These are phyloP conservation scores for Lepiota brunneoincarnata DNA, from an alignment of 768 basidiomycete genomes.

Conservation along the genomic window DNA sequence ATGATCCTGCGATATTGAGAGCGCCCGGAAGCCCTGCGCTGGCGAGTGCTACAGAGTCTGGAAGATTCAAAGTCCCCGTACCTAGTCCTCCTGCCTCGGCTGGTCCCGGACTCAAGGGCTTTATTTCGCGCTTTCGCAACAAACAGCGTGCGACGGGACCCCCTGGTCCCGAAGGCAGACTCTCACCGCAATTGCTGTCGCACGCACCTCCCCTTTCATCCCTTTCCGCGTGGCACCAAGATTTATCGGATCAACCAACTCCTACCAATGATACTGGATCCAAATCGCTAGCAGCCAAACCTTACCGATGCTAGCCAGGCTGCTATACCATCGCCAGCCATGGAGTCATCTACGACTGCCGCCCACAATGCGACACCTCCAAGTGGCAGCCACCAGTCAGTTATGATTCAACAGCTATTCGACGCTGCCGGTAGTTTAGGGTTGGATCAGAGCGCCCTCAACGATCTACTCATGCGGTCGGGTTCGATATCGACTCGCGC, in stretches of 20 bases:
- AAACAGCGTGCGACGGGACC: slow-evolving; percentile 38
- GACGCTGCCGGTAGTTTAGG: slow-evolving; percentile 75
- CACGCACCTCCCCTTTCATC: slow-evolving; percentile 19
- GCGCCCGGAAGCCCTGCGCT: slow-evolving; percentile 30
- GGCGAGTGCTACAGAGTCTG: slow-evolving; percentile 48
- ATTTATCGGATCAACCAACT: slow-evolving; percentile 12
- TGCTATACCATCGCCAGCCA: slow-evolving; percentile 13
- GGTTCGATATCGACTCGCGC: slow-evolving; percentile 50
- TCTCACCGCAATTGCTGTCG: slow-evolving; percentile 27
- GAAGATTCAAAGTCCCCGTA: slow-evolving; percentile 51
- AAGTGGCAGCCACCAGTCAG: slow-evolving; percentile 26
- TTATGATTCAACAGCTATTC: slow-evolving; percentile 69
- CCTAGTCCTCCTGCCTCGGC: slow-evolving; percentile 69
- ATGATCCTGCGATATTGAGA: slow-evolving; percentile 38
- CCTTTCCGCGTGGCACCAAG: slow-evolving; percentile 7
- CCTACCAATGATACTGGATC: slow-evolving; percentile 15
- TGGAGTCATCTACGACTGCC: slow-evolving; percentile 12
- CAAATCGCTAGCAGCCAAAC: slow-evolving; percentile 14
- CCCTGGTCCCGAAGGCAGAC: slow-evolving; percentile 24
- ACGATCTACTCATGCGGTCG: slow-evolving; percentile 70
- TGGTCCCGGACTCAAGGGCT: slow-evolving; percentile 72
- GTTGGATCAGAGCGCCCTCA: slow-evolving; percentile 68
- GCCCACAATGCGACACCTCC: slow-evolving; percentile 17
- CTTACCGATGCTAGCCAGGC: slow-evolving; percentile 7
- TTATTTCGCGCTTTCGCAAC: slow-evolving; percentile 77